These are phyloP conservation scores for Cytidiella melzeri DNA, from an alignment of 768 basidiomycete genomes.

Conservation along the genomic window DNA sequence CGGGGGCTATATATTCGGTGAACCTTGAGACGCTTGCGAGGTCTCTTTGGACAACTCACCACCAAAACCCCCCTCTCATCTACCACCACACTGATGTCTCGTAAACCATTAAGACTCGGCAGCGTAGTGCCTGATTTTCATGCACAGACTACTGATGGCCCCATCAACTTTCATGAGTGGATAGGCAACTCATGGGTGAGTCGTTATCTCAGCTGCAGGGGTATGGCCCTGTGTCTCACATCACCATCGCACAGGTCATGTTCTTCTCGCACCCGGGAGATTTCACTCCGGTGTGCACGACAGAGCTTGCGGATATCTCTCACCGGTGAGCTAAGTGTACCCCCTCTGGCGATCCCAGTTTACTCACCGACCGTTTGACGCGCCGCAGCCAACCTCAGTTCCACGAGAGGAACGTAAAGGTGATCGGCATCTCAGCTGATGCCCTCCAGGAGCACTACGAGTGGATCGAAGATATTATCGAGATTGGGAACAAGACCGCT, in stretches of 20 bases:
- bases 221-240: background rate
- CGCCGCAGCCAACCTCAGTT: conserved; percentile 62
- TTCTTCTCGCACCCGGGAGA: conserved; percentile 95
- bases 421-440: conserved; percentile 93
- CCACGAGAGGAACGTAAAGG: conserved; percentile 79
- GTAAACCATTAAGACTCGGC: too few relatives aligned
- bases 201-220: background rate
- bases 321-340: conserved; percentile 36
- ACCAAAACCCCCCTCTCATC: too few relatives aligned
- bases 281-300: conserved; percentile 90
- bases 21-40: too few relatives aligned
- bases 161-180: conserved; percentile 91
- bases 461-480: conserved; percentile 89
- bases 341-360: background rate
- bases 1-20: too few relatives aligned
- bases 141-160: conserved; percentile 81
- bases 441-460: conserved; percentile 73
- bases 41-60: too few relatives aligned
- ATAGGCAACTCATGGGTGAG: conserved; percentile 83
- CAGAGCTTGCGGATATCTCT: conserved; percentile 94
- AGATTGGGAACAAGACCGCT: conserved; percentile 58
- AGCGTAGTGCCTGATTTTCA: conserved; percentile 87
- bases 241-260: conserved; percentile 51
- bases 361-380: background rate
- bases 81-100: too few relatives aligned